A percentile compares a stretch with the other conserved stretches of the same genome.
Evolutionary conservation across 306 rosid species (phyloP).

Genomic region (Quercus engelmannii): DNA sequence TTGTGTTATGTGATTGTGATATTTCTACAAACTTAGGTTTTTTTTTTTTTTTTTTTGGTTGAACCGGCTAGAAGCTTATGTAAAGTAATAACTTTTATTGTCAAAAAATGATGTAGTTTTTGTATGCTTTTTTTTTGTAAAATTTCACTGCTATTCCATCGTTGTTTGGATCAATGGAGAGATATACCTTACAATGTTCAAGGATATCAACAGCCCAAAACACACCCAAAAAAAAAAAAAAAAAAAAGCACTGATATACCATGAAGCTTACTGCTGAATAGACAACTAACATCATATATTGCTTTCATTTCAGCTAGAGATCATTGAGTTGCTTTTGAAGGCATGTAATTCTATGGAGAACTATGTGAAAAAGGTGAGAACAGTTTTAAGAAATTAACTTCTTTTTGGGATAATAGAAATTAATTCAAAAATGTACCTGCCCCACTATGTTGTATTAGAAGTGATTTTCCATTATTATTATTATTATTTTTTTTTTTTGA

Average conservation of each 20-base stretch:
- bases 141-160: background rate
- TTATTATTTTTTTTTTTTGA: too few relatives aligned
- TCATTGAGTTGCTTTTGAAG: conserved; percentile 69
- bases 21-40: too few relatives aligned
- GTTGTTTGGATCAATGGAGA: background rate
- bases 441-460: background rate
- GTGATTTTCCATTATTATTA: background rate
- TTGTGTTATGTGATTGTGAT: background rate
- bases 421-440: background rate
- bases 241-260: background rate
- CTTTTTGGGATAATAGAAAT: background rate
- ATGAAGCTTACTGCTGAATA: background rate
- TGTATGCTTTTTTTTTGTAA: background rate
- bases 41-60: too few relatives aligned
- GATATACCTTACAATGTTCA: background rate
- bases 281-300: conserved; percentile 19
- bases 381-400: background rate
- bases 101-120: background rate
- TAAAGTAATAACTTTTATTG: background rate
- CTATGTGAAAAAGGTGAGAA: conserved; percentile 52
- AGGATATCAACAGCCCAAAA: background rate
- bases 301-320: conserved; percentile 48
- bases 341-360: conserved; percentile 61
- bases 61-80: background rate
- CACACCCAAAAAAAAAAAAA: too few relatives aligned